Evolutionary conservation across 768 basidiomycete genomes (phyloP), one percentile per base, ranked within the genome.

Genomic region (Suillus weaverae): DNA sequence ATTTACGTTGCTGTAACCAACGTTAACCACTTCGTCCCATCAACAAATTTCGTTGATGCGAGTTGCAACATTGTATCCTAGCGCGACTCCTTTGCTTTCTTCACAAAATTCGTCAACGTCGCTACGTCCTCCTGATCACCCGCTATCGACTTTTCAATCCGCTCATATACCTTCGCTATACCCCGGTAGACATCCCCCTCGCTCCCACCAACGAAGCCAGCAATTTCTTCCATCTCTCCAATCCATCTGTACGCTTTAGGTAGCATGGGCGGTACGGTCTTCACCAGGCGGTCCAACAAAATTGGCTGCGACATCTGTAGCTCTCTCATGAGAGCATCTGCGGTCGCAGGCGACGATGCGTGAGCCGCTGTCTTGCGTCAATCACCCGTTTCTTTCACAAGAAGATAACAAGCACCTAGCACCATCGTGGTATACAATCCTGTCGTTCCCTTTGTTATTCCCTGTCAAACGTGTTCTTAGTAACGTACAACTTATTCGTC

Each of bases 181-280:
- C 84, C 86, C 55, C 78, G 71, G 69, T 85, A 83, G 6, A 83
- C 81, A 30, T 81, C 77, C 0, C 79, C 80, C 64, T 81, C 80
- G 1, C 70, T 76, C 8, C 75, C 79, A 10, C 81, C 81, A 11
- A 88, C 83, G 71, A 88, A 88, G 7, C 73, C 77, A 3, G 82
- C 80, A 46, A 89, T 87, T 72, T 89, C 88, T 60, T 84, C 77
- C 87, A 87, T 88, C 76, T 89, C 86, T 54, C 81, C 83, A 16
- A 84, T 81, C 83, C 81, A 88, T 59, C 87, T 79, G 68, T 89
- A 87, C 4, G 85, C 85, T 67, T 88, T 89, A n/a, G 83, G 84
- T 22, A 86, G 73, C 85, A 87, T 85, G 39, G 72, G 64, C 5
- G 84, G 83, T 35, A 87, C 72, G 2, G 67, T 66, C 54, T 69